These are phyloP conservation scores for Crithidia fasciculata DNA, from an alignment of 208 protist genomes.

Conservation along the genomic window DNA sequence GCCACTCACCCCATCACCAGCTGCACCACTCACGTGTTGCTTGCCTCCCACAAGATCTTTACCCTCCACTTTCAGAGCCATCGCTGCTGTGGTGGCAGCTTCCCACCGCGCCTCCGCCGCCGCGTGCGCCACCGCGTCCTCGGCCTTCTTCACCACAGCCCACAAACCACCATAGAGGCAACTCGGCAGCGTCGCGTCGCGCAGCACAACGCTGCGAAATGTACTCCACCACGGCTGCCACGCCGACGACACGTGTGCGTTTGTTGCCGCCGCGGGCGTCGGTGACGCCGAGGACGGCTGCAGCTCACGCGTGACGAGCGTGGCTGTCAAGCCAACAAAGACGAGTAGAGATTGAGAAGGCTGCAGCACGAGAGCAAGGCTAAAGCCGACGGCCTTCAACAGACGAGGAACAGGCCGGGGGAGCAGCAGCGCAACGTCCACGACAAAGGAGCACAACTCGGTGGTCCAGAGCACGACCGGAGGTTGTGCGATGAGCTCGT, in stretches of 20 bases:
- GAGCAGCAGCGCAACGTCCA: slow-evolving; percentile 50
- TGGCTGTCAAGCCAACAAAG: slow-evolving; percentile 53
- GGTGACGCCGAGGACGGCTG: slow-evolving; percentile 4
- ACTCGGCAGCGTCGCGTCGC: slow-evolving; percentile 49
- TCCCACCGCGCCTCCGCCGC: slow-evolving; percentile 11
- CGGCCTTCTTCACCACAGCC: slow-evolving; percentile 43
- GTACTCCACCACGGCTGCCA: slow-evolving; percentile 54
- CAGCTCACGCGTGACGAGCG: slow-evolving; percentile 49
- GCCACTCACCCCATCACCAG: no score
- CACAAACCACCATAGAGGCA: slow-evolving; percentile 44
- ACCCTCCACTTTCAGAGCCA: background rate
- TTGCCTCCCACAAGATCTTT: no score
- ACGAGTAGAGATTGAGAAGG: slow-evolving; percentile 57
- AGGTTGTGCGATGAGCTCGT: slow-evolving; percentile 37
- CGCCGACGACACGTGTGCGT: background rate
- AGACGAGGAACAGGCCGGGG: slow-evolving; percentile 43
- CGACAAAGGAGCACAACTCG: slow-evolving; percentile 50
- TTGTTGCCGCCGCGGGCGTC: background rate
- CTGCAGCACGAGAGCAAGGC: slow-evolving; percentile 45
- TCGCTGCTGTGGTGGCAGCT: background rate
- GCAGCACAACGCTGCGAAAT: slow-evolving; percentile 52
- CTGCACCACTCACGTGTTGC: no score
- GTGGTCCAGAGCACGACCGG: slow-evolving; percentile 41
- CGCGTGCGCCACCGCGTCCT: slow-evolving; percentile 24
- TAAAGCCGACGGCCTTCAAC: slow-evolving; percentile 44